Evolutionary conservation across 176 grass and related monocot genomes (phyloP).

Genomic region (Avena eriantha): DNA sequence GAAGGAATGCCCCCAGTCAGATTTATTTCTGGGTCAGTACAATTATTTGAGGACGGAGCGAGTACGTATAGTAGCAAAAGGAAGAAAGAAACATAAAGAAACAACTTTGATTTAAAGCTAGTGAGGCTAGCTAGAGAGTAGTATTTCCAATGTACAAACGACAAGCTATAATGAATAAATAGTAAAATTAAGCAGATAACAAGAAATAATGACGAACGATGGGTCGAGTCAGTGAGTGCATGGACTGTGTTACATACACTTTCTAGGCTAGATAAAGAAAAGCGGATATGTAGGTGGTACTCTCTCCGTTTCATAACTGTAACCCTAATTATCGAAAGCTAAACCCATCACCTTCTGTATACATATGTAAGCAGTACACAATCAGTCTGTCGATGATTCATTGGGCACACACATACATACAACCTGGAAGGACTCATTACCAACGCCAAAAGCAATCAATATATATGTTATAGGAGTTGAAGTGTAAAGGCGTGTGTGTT

Average conservation of each 20-base stretch:
- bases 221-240: neutral
- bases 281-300: no score
- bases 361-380: neutral
- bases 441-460: neutral
- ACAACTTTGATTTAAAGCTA: neutral
- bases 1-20: no score
- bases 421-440: neutral
- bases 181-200: neutral
- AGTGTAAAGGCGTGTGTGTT: no score
- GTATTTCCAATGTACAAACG: constrained; percentile 3
- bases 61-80: no score
- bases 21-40: no score
- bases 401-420: neutral
- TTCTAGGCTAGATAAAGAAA: neutral
- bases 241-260: neutral
- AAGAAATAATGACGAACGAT: neutral
- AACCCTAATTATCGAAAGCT: neutral
- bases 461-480: no score
- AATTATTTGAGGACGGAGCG: no score
- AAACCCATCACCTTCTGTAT: neutral
- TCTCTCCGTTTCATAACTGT: no score
- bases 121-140: neutral
- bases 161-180: neutral
- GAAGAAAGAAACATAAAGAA: no score
- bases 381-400: neutral